Conservation (phyloP, 225 moss, liverwort and hornwort species). For the Lunularia cruciata region DNA sequence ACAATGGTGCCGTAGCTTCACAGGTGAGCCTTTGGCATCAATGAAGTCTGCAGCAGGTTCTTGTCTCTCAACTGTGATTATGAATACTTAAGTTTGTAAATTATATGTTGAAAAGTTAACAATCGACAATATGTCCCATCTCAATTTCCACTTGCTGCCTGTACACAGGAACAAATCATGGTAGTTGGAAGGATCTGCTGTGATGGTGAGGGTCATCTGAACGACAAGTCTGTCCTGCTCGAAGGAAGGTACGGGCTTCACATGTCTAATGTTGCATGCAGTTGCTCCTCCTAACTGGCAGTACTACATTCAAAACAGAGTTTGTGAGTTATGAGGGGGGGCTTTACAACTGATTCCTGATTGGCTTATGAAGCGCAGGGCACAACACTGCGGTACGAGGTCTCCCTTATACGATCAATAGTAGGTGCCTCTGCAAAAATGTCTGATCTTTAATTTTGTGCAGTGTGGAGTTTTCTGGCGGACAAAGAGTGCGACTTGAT, state of each 20-base stretch:
- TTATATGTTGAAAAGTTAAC: too few relatives aligned
- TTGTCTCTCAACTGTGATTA: background rate
- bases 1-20: constrained; percentile 72
- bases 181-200: constrained; percentile 84
- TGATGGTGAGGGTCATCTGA: constrained; percentile 86
- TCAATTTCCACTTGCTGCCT: background rate
- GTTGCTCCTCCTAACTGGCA: background rate
- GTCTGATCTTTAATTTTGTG: constrained; percentile 17
- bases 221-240: constrained; percentile 76
- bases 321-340: too few relatives aligned
- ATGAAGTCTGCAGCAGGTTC: background rate
- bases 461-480: constrained; percentile 75
- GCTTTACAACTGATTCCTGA: too few relatives aligned
- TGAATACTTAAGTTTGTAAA: background rate
- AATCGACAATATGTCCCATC: too few relatives aligned
- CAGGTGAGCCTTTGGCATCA: constrained; percentile 46
- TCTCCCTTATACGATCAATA: too few relatives aligned
- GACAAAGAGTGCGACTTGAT: constrained; percentile 82
- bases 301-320: too few relatives aligned
- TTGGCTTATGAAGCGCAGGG: too few relatives aligned
- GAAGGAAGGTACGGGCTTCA: constrained; percentile 64
- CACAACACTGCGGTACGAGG: too few relatives aligned
- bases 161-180: constrained; percentile 61
- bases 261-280: background rate
- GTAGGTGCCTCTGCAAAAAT: constrained; percentile 2